Evolutionary conservation across 441 rosid genomes (phyloP).

Genomic region (Geranium incanum): DNA sequence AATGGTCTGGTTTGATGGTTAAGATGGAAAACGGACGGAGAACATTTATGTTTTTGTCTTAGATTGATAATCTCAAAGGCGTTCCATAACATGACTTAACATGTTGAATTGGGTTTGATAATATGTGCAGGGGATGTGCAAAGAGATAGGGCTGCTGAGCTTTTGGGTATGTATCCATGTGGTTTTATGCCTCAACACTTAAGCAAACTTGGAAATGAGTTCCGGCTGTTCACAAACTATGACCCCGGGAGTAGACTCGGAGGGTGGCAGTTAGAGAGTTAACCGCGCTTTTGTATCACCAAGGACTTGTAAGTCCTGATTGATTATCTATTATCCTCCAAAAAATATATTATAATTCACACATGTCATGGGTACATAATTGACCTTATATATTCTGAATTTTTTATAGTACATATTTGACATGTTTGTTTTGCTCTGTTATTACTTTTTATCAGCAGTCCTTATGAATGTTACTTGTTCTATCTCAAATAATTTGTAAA

Average conservation of each 20-base stretch:
- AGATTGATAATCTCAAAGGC: not conserved
- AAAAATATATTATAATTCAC: too few species aligned
- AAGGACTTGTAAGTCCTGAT: too few species aligned
- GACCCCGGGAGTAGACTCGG: conserved; percentile 69
- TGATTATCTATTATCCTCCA: too few species aligned
- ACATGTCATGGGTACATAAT: too few species aligned
- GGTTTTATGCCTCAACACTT: conserved; percentile 72
- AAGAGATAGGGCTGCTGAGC: conserved; percentile 60
- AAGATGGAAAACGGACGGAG: not conserved
- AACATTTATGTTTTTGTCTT: not conserved
- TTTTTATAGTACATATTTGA: too few species aligned
- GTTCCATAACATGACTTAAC: not conserved
- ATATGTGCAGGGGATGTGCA: conserved; percentile 67
- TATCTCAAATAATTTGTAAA: too few species aligned
- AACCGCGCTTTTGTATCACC: conserved; percentile 7
- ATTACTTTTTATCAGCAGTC: too few species aligned
- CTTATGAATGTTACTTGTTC: too few species aligned
- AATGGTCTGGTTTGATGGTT: not conserved
- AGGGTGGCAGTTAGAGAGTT: conserved; percentile 62
- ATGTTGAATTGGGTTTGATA: not conserved
- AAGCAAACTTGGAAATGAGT: conserved; percentile 84
- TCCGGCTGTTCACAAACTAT: conserved; percentile 68
- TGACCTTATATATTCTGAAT: too few species aligned
- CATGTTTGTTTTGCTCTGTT: too few species aligned
- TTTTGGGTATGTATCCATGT: conserved; percentile 64